Percentiles rank a stretch among this genome's conserved stretches.
Conservation (phyloP, 2,329 filamentous ascomycete species). For the Blastomyces parvus region DNA sequence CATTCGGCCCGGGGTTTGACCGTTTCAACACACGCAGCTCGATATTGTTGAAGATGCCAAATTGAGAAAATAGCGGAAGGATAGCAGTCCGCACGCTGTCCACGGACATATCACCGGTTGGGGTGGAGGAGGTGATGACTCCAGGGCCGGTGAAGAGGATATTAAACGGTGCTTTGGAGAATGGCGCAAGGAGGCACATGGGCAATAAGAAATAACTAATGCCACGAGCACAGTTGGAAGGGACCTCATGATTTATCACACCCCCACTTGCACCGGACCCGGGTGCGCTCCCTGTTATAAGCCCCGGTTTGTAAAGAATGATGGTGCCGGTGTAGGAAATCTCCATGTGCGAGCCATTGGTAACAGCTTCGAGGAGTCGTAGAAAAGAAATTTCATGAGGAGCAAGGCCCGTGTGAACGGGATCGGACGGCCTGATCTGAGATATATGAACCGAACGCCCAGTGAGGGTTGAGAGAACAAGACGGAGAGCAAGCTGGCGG, state of each 20-base stretch:
- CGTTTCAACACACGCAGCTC: conserved; percentile 74
- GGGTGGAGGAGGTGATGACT: conserved; percentile 81
- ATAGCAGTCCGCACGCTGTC: conserved; percentile 91
- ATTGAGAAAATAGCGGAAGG: conserved; percentile 78
- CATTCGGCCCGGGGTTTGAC: conserved; percentile 65
- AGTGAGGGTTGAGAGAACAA: conserved; percentile 83
- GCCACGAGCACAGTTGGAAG: conserved; percentile 65
- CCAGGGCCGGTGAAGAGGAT: conserved; percentile 82
- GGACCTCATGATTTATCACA: conserved; percentile 71
- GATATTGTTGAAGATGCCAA: conserved; percentile 78
- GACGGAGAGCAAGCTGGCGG: conserved; percentile 68
- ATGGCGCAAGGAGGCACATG: conserved; percentile 81
- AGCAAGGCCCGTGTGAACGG: conserved; percentile 77
- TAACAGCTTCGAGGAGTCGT: conserved; percentile 84
- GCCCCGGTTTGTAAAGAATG: conserved; percentile 79
- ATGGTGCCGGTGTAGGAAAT: conserved; percentile 95
- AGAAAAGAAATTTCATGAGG: conserved; percentile 93
- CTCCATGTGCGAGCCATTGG: conserved; percentile 89
- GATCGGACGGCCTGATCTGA: conserved; percentile 79
- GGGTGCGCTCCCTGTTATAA: conserved; percentile 76
- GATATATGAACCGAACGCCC: conserved; percentile 85
- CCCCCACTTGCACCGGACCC: conserved; percentile 65
- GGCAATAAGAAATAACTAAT: conserved; percentile 88
- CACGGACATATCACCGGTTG: conserved; percentile 75
- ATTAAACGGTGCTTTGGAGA: conserved; percentile 84